A percentile compares a stretch with the other conserved stretches of the same genome.
Conservation (phyloP, 208 protist genomes). For the Acanthamoeba royreba region DNA sequence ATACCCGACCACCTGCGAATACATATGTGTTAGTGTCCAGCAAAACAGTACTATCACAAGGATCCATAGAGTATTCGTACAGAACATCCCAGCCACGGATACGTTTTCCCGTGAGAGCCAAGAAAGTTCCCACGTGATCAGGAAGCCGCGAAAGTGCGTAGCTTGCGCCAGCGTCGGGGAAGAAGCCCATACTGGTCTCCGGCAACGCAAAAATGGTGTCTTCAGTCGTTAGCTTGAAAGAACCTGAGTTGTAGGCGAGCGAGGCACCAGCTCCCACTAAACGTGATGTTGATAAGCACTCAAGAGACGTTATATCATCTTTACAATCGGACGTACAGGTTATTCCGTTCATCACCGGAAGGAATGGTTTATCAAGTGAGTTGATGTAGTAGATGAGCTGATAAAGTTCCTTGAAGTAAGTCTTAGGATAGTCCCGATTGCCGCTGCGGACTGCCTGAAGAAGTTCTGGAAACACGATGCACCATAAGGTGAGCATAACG, state of each 20-base stretch:
- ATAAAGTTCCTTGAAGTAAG: background rate
- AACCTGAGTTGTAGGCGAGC: constrained; percentile 30
- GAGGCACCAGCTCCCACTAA: background rate
- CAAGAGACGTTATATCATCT: background rate
- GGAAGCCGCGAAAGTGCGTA: background rate
- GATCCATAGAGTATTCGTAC: background rate
- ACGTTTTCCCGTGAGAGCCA: constrained; percentile 32
- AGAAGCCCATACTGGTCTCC: background rate
- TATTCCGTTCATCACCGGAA: constrained; percentile 30
- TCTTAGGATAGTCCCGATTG: background rate
- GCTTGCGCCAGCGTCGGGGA: background rate
- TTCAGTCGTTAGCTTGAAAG: background rate
- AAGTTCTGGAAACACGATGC: background rate
- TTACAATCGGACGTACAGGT: background rate
- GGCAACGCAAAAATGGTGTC: background rate
- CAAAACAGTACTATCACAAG: background rate
- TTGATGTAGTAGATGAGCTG: constrained; percentile 36
- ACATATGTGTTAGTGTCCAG: background rate
- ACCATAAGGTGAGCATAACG: background rate
- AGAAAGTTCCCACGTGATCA: background rate
- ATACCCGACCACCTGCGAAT: background rate
- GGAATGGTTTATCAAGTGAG: background rate
- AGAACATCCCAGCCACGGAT: constrained; percentile 6
- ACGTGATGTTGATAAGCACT: background rate
- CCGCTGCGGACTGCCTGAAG: background rate